Evolutionary conservation across 768 basidiomycete genomes (phyloP).

Genomic region (Suillus lakei): DNA sequence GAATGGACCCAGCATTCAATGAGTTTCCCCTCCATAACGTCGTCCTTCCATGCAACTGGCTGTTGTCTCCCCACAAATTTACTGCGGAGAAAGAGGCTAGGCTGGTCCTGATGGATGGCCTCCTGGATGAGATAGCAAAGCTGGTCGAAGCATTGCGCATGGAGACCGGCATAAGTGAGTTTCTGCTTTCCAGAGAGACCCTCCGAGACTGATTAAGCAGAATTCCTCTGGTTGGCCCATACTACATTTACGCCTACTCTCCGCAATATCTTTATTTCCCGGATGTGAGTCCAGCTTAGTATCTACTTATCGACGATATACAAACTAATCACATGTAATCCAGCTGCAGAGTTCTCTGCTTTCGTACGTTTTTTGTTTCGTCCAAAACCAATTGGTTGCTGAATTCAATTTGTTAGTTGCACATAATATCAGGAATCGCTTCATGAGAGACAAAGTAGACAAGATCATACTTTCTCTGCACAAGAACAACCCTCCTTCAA

Average conservation of each 20-base stretch:
- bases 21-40: constrained; percentile 44
- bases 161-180: constrained; percentile 33
- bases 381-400: neutral
- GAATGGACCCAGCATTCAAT: constrained; percentile 16
- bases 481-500: neutral
- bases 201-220: neutral
- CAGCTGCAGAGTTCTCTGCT: constrained; percentile 53
- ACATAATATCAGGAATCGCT: constrained; percentile 32
- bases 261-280: constrained; percentile 46
- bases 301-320: neutral
- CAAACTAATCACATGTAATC: constrained; percentile 7
- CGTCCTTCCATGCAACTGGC: constrained; percentile 60
- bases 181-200: neutral
- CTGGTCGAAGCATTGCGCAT: constrained; percentile 35
- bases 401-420: constrained; percentile 29
- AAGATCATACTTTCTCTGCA: constrained; percentile 15
- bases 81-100: constrained; percentile 15
- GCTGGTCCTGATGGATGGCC: constrained; percentile 3
- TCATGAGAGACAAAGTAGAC: constrained; percentile 10
- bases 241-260: constrained; percentile 21
- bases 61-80: constrained; percentile 29
- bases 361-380: constrained; percentile 42
- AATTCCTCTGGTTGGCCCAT: constrained; percentile 10
- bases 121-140: constrained; percentile 23
- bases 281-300: constrained; percentile 44